Conservation (phyloP, 1,284 basidiomycete genomes). For the Cryptococcus maquisensis region DNA sequence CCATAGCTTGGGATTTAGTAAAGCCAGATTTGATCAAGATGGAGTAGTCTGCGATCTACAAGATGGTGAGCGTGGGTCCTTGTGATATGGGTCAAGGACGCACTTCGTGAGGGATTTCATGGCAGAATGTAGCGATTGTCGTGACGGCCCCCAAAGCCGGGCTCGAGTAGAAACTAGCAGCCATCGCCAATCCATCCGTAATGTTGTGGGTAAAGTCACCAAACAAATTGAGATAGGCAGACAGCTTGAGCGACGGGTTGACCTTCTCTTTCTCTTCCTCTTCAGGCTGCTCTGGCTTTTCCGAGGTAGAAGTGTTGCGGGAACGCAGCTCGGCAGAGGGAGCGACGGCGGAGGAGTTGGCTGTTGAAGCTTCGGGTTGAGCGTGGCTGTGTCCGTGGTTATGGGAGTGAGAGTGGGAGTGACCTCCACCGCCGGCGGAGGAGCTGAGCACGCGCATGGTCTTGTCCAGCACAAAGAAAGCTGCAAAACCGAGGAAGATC, state of each 20-base stretch:
- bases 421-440: conserved; percentile 50
- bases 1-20: conserved; percentile 82
- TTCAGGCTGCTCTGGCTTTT: too few relatives aligned
- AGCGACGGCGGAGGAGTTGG: conserved; percentile 15
- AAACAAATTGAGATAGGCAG: conserved; percentile 83
- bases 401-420: conserved; percentile 55
- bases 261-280: conserved; percentile 25
- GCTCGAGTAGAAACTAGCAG: conserved; percentile 82
- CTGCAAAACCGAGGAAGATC: conserved; percentile 76
- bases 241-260: conserved; percentile 61
- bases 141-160: conserved; percentile 84
- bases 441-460: conserved; percentile 66
- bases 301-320: conserved; percentile 23
- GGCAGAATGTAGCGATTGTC: conserved; percentile 83
- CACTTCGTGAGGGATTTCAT: conserved; percentile 79
- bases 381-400: conserved; percentile 30
- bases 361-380: conserved; percentile 18
- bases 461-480: conserved; percentile 88
- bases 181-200: conserved; percentile 78
- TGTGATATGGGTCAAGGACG: conserved; percentile 1
- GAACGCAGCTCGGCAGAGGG: conserved; percentile 22
- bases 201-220: conserved; percentile 71
- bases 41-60: conserved; percentile 76
- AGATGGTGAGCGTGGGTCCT: not conserved
- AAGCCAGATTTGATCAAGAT: conserved; percentile 84